Conservation (phyloP, 2,329 filamentous ascomycete genomes). For the Teratosphaeria zuluensis region DNA sequence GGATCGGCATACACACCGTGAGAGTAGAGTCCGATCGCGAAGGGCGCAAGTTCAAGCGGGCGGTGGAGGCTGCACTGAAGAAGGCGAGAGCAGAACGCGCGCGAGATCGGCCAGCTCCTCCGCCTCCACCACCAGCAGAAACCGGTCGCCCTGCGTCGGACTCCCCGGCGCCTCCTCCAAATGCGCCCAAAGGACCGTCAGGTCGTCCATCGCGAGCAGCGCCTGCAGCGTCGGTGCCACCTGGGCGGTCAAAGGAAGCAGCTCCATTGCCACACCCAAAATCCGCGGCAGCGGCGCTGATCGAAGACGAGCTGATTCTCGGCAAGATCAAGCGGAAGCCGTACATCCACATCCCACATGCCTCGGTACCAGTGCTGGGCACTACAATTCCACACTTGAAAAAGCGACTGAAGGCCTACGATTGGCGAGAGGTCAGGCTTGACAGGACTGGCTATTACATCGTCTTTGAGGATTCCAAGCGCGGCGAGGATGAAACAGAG, state of each 20-base stretch:
- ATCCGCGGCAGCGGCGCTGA: slow-evolving; percentile 34
- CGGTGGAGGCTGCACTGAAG: slow-evolving; percentile 66
- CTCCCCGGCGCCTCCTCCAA: slow-evolving; percentile 60
- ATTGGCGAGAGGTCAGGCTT: slow-evolving; percentile 70
- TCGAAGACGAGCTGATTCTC: slow-evolving; percentile 59
- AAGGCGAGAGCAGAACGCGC: slow-evolving; percentile 55
- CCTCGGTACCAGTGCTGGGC: slow-evolving; percentile 75
- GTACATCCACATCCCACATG: slow-evolving; percentile 82
- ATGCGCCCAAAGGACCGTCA: slow-evolving; percentile 78
- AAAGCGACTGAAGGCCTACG: slow-evolving; percentile 75
- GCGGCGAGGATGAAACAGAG: slow-evolving; percentile 70
- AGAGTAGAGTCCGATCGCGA: slow-evolving; percentile 84
- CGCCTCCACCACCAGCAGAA: slow-evolving; percentile 20
- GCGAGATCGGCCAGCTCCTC: slow-evolving; percentile 25
- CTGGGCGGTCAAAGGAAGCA: slow-evolving; percentile 23
- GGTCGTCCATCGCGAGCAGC: slow-evolving; percentile 34
- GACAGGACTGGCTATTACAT: slow-evolving; percentile 87
- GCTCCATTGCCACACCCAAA: slow-evolving; percentile 17
- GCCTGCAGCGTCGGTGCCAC: slow-evolving; percentile 17
- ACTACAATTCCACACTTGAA: slow-evolving; percentile 84
- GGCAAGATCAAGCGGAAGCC: slow-evolving; percentile 66
- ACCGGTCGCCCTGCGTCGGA: slow-evolving; percentile 26
- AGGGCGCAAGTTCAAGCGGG: slow-evolving; percentile 67
- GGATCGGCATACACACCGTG: slow-evolving; percentile 67
- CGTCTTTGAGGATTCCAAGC: slow-evolving; percentile 69